Evolutionary conservation across 108 stramenopile genomes (phyloP).

Genomic region (Cylindrotheca fusiformis): DNA sequence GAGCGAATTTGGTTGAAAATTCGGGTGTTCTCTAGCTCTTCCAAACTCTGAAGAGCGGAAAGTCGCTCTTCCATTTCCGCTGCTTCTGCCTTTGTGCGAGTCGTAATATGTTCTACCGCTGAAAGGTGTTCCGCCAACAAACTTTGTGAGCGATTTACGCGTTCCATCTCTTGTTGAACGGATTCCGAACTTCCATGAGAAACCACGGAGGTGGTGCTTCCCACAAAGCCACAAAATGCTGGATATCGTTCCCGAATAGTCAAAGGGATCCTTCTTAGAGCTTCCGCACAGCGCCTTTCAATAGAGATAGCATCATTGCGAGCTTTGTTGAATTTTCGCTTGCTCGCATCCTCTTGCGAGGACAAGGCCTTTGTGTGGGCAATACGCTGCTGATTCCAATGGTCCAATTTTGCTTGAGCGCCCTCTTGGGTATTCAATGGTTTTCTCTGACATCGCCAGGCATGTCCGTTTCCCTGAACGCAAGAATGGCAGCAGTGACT

Average conservation of each 20-base stretch:
- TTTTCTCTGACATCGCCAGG: constrained; percentile 1
- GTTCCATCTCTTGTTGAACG: background rate
- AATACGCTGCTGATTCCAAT: background rate
- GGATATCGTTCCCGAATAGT: constrained; percentile 6
- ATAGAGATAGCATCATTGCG: background rate
- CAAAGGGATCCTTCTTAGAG: background rate
- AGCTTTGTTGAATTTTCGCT: constrained; percentile 4
- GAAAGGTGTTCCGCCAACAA: background rate
- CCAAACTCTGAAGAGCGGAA: background rate
- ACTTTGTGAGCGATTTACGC: background rate
- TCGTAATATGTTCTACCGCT: background rate
- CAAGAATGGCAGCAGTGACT: constrained; percentile 18
- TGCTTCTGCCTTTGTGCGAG: background rate
- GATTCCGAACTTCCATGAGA: too few species aligned
- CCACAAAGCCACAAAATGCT: background rate
- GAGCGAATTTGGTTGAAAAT: background rate
- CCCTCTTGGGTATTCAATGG: constrained; percentile 9
- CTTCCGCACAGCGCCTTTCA: background rate
- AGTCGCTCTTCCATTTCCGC: background rate
- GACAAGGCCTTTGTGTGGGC: background rate
- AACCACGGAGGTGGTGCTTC: background rate
- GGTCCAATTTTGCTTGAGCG: constrained; percentile 11
- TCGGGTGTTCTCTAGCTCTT: background rate
- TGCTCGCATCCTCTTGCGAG: constrained; percentile 3
- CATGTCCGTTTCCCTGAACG: constrained; percentile 3